A percentile compares a stretch with the other conserved stretches of the same genome.
These are phyloP conservation scores for Fusarium sacchari DNA, from an alignment of 2,329 filamentous ascomycete species.

Conservation along the genomic window DNA sequence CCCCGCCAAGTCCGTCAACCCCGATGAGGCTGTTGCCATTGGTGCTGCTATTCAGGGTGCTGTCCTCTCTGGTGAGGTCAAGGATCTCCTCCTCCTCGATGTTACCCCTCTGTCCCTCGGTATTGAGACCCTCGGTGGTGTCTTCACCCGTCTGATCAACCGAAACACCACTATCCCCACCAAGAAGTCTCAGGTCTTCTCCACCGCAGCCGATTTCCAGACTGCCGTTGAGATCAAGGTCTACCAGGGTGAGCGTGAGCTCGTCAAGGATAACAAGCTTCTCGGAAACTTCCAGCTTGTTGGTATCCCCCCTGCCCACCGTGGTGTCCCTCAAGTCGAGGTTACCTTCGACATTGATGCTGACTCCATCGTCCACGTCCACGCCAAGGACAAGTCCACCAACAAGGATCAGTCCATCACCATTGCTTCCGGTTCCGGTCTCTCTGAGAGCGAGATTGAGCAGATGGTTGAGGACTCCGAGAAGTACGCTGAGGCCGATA, in stretches of 20 bases:
- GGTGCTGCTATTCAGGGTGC: conserved; percentile 98
- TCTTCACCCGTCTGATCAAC: conserved; percentile 98
- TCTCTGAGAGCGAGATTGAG: conserved; percentile 93
- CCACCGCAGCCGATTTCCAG: conserved; percentile 97
- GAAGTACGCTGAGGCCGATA: conserved; percentile 93
- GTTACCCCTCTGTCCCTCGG: conserved; percentile 95
- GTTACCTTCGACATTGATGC: conserved; percentile 99
- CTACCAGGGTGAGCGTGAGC: conserved; percentile 99
- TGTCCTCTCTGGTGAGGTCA: conserved; percentile 95
- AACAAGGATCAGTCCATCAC: conserved; percentile 99
- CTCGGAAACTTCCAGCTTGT: conserved; percentile 99
- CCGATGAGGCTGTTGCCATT: conserved; percentile 97
- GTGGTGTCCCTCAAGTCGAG: conserved; percentile 95
- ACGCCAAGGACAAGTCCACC: conserved; percentile 99
- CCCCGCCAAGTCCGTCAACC: conserved; percentile 97
- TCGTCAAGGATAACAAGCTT: conserved; percentile 98
- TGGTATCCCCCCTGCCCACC: conserved; percentile 94
- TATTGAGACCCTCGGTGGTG: conserved; percentile 98
- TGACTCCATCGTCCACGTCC: conserved; percentile 96
- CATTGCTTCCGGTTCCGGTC: conserved; percentile 96
- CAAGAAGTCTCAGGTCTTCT: conserved; percentile 99
- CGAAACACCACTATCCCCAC: conserved; percentile 99
- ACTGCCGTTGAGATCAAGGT: conserved; percentile 99
- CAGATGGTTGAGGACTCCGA: conserved; percentile 98
- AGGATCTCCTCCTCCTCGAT: conserved; percentile 93